Evolutionary conservation across 2,329 filamentous ascomycete species (phyloP), one percentile per base, ranked within the genome.

Genomic region (Juglanconis oblonga): DNA sequence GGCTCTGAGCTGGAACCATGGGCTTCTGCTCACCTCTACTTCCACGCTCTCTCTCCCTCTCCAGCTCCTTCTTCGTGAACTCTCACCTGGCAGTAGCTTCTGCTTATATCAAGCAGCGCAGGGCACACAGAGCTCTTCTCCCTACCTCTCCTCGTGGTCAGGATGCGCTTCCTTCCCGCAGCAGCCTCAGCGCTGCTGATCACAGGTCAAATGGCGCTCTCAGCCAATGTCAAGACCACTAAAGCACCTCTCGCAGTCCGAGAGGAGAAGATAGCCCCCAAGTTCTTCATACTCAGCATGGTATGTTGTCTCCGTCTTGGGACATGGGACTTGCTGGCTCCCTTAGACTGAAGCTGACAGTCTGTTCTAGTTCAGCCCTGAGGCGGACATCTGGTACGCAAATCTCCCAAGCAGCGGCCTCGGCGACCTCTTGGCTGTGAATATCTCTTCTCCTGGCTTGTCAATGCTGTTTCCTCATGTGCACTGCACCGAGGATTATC

Each of bases 381-480:
- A 89, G 73, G 84, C 81, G 8, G 73, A 82, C 36, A 75, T 82
- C 40, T 91, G 86, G 87, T 84, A 85, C 69, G 69, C 75, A 10
- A 83, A 83, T 45, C 73, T 83, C 42, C 69, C 76, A 0, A 65
- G 64, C 13, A 73, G 75, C 36, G 74, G 74, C 1, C 71, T 83
- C 61, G 87, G 77, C 64, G 75, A 87, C 67, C 74, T 90, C 17
- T 73, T 83, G 0, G 81, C 80, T 1, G 74, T 79, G 44, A 85
- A 85, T 63, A 76, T 89, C 66, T 79, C 83, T 3, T 70, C 86
- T 1, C 81, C 85, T 0, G 87, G 87, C 1, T 76, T 89, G 10
- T 89, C 86, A 0, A 85, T 87, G 67, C 72, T 88, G 2, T 90
- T 82, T 68, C 87, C 87, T 0, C 74, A 82, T 17, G 81, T 86